phyloP scores from a whole-genome alignment of 441 rosid species.

The Eruca vesicaria region DNA sequence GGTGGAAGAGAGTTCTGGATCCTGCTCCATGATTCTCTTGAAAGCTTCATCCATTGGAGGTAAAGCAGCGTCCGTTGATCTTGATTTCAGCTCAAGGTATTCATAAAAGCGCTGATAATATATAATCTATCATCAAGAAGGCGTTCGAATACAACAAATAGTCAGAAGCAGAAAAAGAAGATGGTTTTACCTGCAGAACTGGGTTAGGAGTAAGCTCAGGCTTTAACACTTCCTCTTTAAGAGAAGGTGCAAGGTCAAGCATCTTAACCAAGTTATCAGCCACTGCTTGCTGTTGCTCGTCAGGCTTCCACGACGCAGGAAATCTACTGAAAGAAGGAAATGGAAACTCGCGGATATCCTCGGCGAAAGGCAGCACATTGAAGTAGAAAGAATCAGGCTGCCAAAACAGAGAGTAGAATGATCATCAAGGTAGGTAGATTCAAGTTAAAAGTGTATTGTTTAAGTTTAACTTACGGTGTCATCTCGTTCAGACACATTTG shows the following conservation, averaged over 20 bases:
- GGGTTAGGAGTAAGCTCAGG: conserved; percentile 94
- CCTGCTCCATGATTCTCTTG: conserved; percentile 71
- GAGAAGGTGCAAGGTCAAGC: conserved; percentile 85
- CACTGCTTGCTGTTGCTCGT: conserved; percentile 75
- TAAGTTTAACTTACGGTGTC: conserved; percentile 53
- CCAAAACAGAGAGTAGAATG: conserved; percentile 9
- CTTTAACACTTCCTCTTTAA: conserved; percentile 55
- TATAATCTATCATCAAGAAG: conserved; percentile 19
- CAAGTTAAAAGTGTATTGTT: conserved; percentile 19
- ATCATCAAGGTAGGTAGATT: conserved; percentile 10
- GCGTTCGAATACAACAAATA: not conserved
- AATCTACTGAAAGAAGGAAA: conserved; percentile 79
- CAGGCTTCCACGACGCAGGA: conserved; percentile 73
- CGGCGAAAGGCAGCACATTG: conserved; percentile 84
- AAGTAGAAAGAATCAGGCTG: conserved; percentile 95
- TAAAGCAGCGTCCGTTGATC: conserved; percentile 65
- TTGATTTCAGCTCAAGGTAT: conserved; percentile 77
- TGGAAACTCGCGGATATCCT: conserved; percentile 92
- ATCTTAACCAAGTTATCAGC: conserved; percentile 80
- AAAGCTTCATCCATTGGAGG: conserved; percentile 80
- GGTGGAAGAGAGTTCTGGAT: conserved; percentile 52
- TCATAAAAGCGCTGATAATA: conserved; percentile 71
- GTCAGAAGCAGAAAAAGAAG: conserved; percentile 2
- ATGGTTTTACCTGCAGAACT: conserved; percentile 62
- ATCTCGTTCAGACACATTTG: conserved; percentile 66